Evolutionary conservation across 441 rosid genomes (phyloP).

Genomic region (Eruca vesicaria): DNA sequence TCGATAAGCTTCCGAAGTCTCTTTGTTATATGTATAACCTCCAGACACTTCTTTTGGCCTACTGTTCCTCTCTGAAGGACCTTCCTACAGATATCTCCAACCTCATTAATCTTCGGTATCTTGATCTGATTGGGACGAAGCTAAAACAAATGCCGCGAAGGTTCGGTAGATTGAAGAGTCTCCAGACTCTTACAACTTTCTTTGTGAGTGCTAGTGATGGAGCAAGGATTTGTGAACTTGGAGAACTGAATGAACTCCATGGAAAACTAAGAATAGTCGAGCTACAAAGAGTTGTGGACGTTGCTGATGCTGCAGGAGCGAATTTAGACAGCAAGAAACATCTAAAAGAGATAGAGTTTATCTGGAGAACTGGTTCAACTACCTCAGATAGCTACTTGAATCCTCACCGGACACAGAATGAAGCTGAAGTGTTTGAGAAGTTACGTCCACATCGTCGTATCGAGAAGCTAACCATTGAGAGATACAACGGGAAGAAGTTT

Average conservation of each 20-base stretch:
- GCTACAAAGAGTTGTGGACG: conserved; percentile 26
- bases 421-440: conserved; percentile 21
- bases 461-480: conserved; percentile 22
- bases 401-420: conserved; percentile 2
- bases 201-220: conserved; percentile 22
- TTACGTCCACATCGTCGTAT: conserved; percentile 35
- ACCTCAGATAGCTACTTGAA: conserved; percentile 21
- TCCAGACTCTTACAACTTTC: conserved; percentile 32
- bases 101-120: conserved; percentile 34
- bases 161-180: conserved; percentile 30
- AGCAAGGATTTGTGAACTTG: conserved; percentile 29
- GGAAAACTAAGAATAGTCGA: conserved; percentile 30
- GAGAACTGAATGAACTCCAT: conserved; percentile 25
- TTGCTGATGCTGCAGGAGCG: conserved; percentile 26
- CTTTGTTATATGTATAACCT: conserved; percentile 31
- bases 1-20: conserved; percentile 31
- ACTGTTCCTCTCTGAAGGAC: conserved; percentile 30
- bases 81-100: conserved; percentile 30
- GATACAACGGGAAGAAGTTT: conserved; percentile 26
- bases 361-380: conserved; percentile 29
- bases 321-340: conserved; percentile 23
- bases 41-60: conserved; percentile 33
- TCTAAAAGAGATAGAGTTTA: conserved; percentile 27
- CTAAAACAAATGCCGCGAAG: conserved; percentile 29
- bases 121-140: conserved; percentile 34